Percentiles rank a stretch among this genome's conserved stretches.
Evolutionary conservation across 148 eudicot genomes (phyloP).

Genomic region (Diospyros kaki): DNA sequence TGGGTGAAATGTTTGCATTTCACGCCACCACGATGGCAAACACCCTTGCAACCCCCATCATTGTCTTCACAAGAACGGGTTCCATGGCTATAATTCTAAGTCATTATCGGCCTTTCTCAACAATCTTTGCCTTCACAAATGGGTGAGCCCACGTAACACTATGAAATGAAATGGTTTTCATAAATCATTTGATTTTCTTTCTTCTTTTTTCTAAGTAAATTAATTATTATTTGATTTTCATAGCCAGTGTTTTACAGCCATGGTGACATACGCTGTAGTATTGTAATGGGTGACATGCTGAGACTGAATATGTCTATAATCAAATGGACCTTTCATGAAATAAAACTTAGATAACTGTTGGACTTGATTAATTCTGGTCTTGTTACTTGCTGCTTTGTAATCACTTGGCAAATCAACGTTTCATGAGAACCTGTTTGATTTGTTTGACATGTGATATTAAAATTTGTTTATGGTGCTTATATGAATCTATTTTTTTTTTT

Average conservation of each 20-base stretch:
- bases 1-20: constrained; percentile 91
- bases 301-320: neutral
- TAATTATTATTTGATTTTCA: too few species aligned
- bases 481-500: too few species aligned
- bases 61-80: constrained; percentile 98
- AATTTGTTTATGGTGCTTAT: neutral
- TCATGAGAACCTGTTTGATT: neutral
- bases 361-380: neutral
- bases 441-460: neutral
- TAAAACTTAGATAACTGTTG: neutral
- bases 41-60: constrained; percentile 76
- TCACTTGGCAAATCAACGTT: neutral
- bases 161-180: neutral
- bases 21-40: constrained; percentile 93
- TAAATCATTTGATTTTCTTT: neutral
- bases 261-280: neutral
- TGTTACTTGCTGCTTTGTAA: neutral
- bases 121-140: constrained; percentile 93
- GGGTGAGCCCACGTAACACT: constrained; percentile 49
- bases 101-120: constrained; percentile 79
- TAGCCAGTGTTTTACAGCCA: neutral
- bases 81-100: constrained; percentile 90
- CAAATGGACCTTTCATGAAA: neutral
- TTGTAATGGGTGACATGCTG: neutral
- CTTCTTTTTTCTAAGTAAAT: neutral